A percentile compares a stretch with the other conserved stretches of the same genome.
Evolutionary conservation across 768 basidiomycete genomes (phyloP).

Genomic region (Russula vinacea): DNA sequence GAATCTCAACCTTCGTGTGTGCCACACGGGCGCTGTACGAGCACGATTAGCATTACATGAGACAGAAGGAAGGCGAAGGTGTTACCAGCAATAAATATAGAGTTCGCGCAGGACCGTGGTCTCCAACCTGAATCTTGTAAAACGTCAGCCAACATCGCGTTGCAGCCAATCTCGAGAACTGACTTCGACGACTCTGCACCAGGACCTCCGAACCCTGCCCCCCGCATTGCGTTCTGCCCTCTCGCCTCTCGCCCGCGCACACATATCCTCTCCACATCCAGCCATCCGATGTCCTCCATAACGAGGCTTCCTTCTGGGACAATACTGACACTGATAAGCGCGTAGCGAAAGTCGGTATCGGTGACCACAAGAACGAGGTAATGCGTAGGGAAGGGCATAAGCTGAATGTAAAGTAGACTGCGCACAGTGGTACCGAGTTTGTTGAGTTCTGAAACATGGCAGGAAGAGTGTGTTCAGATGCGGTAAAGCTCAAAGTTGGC

Average conservation of each 20-base stretch:
- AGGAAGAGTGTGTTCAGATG: constrained; percentile 4
- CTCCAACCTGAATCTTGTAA: constrained; percentile 57
- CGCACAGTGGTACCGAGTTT: constrained; percentile 67
- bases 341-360: constrained; percentile 75
- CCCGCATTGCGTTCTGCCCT: constrained; percentile 36
- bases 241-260: constrained; percentile 35
- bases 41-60: neutral
- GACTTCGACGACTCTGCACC: constrained; percentile 20
- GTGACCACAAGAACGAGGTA: constrained; percentile 83
- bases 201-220: constrained; percentile 18
- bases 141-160: neutral
- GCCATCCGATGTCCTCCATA: constrained; percentile 77
- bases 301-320: constrained; percentile 55
- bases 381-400: constrained; percentile 72
- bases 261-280: constrained; percentile 67
- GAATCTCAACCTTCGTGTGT: constrained; percentile 83
- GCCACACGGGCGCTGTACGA: constrained; percentile 74
- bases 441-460: constrained; percentile 48
- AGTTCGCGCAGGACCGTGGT: constrained; percentile 71
- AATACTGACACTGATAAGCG: constrained; percentile 66
- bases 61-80: constrained; percentile 20
- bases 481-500: neutral
- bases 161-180: neutral
- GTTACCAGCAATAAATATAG: constrained; percentile 84
- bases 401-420: constrained; percentile 69